Percentiles rank a stretch among this genome's conserved stretches.
Evolutionary conservation across 345 rosid genomes (phyloP).

Genomic region (Psidium guajava): DNA sequence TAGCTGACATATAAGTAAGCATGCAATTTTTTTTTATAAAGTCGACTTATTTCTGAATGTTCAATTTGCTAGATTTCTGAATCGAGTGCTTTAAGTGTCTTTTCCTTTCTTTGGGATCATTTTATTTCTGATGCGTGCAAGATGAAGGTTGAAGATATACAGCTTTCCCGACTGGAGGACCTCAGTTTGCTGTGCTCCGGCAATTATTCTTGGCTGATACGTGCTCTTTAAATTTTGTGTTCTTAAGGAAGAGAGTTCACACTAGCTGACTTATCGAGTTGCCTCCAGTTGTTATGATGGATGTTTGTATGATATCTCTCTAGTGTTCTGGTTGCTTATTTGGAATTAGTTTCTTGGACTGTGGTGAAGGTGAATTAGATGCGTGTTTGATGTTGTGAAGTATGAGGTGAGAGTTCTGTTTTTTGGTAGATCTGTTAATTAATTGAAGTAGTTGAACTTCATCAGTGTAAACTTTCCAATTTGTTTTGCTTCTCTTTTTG

Average conservation of each 20-base stretch:
- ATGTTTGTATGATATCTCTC: background rate
- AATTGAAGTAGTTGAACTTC: background rate
- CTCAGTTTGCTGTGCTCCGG: conserved; percentile 17
- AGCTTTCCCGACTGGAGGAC: background rate
- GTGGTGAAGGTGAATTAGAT: background rate
- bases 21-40: background rate
- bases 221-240: conserved; percentile 3
- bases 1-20: background rate
- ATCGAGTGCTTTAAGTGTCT: no score
- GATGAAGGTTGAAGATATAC: background rate
- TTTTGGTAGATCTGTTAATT: background rate
- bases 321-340: background rate
- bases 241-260: background rate
- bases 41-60: background rate
- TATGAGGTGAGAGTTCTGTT: background rate
- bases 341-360: background rate
- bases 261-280: background rate
- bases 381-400: background rate
- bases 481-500: background rate
- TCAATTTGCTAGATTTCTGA: no score
- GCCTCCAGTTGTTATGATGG: background rate
- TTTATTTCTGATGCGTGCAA: background rate
- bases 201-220: conserved; percentile 69
- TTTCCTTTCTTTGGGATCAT: no score
- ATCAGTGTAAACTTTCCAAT: background rate